These are phyloP conservation scores for Xylaria sp. DNA, from an alignment of 2,329 filamentous ascomycete species.

Conservation along the genomic window DNA sequence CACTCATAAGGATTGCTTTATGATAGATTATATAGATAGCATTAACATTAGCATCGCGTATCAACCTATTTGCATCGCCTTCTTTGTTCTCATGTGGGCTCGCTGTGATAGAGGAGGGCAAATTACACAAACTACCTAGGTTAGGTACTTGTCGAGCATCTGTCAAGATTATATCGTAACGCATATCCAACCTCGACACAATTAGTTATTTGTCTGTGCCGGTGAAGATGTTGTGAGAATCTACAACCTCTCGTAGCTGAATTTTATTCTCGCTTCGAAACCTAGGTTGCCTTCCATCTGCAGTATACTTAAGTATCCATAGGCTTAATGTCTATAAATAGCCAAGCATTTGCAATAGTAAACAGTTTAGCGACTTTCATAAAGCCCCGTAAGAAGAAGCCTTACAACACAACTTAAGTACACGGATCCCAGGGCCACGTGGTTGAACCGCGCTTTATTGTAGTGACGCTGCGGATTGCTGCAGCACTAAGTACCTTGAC, in stretches of 20 bases:
- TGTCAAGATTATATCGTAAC: neutral
- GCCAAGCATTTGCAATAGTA: neutral
- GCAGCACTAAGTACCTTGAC: neutral
- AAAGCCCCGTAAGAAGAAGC: neutral
- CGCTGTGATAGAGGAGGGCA: neutral
- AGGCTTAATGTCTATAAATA: neutral
- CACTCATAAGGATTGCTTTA: slow-evolving; percentile 3
- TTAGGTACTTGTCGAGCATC: no score
- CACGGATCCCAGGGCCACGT: slow-evolving; percentile 17
- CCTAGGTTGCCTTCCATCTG: no score
- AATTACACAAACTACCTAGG: neutral
- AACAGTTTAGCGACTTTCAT: neutral
- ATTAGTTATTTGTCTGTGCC: neutral
- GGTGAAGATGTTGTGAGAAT: no score
- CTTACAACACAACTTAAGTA: neutral
- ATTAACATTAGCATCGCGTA: slow-evolving; percentile 14
- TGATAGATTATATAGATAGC: slow-evolving; percentile 7
- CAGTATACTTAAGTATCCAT: no score
- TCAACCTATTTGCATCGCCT: neutral
- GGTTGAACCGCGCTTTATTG: slow-evolving; percentile 5
- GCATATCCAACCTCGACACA: neutral
- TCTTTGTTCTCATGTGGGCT: neutral
- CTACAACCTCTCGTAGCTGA: no score
- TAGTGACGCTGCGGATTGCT: neutral
- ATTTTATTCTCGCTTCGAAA: no score